A percentile compares a stretch with the other conserved stretches of the same genome.
phyloP scores from a whole-genome alignment of 768 basidiomycete genomes.

The Lactifluus hygrophoroides region DNA sequence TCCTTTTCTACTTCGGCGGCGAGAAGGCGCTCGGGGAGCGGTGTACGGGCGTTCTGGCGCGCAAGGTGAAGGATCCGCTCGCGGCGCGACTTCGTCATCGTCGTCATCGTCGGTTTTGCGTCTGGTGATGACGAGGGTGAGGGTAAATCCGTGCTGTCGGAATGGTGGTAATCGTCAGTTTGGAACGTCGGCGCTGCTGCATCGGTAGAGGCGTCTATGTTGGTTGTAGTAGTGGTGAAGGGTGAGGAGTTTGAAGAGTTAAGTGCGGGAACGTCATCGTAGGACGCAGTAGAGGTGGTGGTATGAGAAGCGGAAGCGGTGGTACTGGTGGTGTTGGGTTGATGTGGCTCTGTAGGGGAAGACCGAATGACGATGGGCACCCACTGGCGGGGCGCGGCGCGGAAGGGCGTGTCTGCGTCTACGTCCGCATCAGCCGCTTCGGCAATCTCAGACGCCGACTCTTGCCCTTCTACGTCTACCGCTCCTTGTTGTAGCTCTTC shows the following conservation, averaged over 20 bases:
- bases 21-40: slow-evolving; percentile 8
- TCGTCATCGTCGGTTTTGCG: too few species aligned
- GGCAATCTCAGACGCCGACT: not conserved
- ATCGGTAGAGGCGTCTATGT: too few species aligned
- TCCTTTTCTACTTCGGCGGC: not conserved
- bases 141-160: too few species aligned
- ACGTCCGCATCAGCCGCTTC: not conserved
- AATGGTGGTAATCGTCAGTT: too few species aligned
- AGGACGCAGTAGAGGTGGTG: too few species aligned
- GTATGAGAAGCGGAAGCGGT: too few species aligned
- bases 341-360: not conserved
- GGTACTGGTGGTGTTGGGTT: not conserved
- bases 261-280: too few species aligned
- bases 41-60: slow-evolving; percentile 16
- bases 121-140: not conserved
- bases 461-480: not conserved
- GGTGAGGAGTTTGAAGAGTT: too few species aligned
- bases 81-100: slow-evolving; percentile 6
- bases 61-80: slow-evolving; percentile 17
- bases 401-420: too few species aligned
- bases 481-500: not conserved
- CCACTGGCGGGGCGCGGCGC: slow-evolving; percentile 4
- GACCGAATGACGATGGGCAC: not conserved
- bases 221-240: too few species aligned
- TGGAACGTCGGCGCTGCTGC: too few species aligned